A percentile compares a stretch with the other conserved stretches of the same genome.
Evolutionary conservation across 2,329 filamentous ascomycete species (phyloP).

Genomic region (Fusarium sp.): DNA sequence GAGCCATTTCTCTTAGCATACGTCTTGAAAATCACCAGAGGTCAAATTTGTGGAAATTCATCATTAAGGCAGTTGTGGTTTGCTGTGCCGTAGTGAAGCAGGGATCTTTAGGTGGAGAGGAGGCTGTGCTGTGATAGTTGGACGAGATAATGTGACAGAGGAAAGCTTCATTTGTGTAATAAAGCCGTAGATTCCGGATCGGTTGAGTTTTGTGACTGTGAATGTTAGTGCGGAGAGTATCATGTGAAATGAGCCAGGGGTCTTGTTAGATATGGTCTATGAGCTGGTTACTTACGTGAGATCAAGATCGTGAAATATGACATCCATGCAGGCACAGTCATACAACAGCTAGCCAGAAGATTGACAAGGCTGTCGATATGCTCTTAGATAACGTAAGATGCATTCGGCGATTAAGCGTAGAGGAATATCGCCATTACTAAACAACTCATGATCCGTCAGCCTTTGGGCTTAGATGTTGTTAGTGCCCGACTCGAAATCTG

Average conservation of each 20-base stretch:
- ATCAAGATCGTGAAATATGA: conserved; percentile 3
- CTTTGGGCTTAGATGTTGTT: background rate
- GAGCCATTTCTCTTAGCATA: background rate
- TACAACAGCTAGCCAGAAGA: background rate
- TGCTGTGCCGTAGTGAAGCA: conserved; percentile 29
- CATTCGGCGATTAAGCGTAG: background rate
- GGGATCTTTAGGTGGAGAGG: conserved; percentile 14
- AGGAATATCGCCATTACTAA: background rate
- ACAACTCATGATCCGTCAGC: background rate
- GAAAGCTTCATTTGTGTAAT: background rate
- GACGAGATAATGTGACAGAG: background rate
- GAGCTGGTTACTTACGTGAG: conserved; percentile 6
- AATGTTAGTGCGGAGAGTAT: conserved; percentile 1
- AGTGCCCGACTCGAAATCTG: background rate
- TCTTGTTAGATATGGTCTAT: background rate
- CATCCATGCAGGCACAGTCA: conserved; percentile 4
- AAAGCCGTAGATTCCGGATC: background rate
- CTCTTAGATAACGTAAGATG: background rate
- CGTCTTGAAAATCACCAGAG: background rate
- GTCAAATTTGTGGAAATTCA: background rate
- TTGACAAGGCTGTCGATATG: background rate
- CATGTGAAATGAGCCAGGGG: background rate
- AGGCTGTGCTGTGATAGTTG: conserved; percentile 21
- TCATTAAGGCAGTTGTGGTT: conserved; percentile 17
- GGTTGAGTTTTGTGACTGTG: conserved; percentile 12